Base-by-base conservation (phyloP, 805 yeast species). In the Groenewaldozyma salmanticensis region DNA sequence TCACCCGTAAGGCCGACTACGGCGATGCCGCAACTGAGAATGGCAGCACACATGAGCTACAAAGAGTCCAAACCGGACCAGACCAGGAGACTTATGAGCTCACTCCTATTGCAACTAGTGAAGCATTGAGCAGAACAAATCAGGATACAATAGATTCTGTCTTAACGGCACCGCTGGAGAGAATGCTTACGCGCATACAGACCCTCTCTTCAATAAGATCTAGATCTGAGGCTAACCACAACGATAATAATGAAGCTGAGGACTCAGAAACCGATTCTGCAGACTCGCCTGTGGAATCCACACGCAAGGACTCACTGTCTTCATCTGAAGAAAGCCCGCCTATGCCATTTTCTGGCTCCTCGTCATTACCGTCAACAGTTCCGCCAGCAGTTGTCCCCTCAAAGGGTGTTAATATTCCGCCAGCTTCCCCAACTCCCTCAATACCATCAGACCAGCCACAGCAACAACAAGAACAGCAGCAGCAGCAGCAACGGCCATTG, bases 1-100 rank as follows among this genome's bases (percentile, higher is more conserved):
- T 50, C 4, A 34, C 35, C 15, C 24, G 52, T 19, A 35, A 46
- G 9, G 45, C 43, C 4, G 36, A 44, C 20, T 17, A 44, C 20
- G 37, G 33, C 6, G 32, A 16, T 21, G 29, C 37, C n/a, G 6
- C 21, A 6, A 15, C 37, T 9, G 21, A 17, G n/a, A 31, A 31
- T 31, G 29, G 13, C 13, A 27, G 29, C 29, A 13, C 11, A 9
- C 9, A 13, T 27, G 33, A 31, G 16, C n/a, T 7, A 31, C 33
- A 31, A n/a, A 7, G 33, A 31, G 33, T 5, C 6, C 21, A 33
- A 33, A 6, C 20, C 5, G 15, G 13, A 17, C 5, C 15, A 18
- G 37, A 15, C 13, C 11, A 13, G 7, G 13, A 24, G 7, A 13
- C 11, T 24, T 9, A 7, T 24, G 29, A 24, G 13, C 13, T 24